Conservation (phyloP, 257 asterid genomes). For the Nicotiana undulata region DNA sequence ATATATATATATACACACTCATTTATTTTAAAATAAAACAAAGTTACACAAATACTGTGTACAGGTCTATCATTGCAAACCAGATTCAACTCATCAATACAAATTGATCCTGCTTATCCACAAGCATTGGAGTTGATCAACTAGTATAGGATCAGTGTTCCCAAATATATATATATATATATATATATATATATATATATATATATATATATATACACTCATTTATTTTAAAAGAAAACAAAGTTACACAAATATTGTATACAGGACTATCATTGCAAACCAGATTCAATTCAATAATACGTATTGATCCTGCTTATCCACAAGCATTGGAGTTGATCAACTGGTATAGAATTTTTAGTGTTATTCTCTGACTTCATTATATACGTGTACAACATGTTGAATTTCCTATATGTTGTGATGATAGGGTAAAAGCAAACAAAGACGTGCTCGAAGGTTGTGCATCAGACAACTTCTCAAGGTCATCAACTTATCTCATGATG, state of each 20-base stretch:
- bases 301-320: not conserved
- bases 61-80: not conserved
- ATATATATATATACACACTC: too few species aligned
- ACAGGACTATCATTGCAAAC: not conserved
- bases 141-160: not conserved
- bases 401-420: not conserved
- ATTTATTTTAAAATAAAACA: too few species aligned
- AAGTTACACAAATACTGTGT: not conserved
- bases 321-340: not conserved
- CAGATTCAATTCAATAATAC: not conserved
- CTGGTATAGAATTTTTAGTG: not conserved
- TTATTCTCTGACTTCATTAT: not conserved
- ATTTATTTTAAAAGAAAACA: too few species aligned
- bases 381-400: not conserved
- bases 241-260: not conserved
- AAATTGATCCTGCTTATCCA: not conserved
- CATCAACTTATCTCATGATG: not conserved
- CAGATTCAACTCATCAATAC: not conserved
- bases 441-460: not conserved
- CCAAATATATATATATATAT: too few species aligned
- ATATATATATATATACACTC: too few species aligned
- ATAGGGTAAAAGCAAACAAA: not conserved
- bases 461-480: not conserved
- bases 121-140: not conserved
- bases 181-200: too few species aligned